Evolutionary conservation across 768 basidiomycete species (phyloP), one percentile per base, ranked within the genome.

Genomic region (Aureoboletus auriporus): DNA sequence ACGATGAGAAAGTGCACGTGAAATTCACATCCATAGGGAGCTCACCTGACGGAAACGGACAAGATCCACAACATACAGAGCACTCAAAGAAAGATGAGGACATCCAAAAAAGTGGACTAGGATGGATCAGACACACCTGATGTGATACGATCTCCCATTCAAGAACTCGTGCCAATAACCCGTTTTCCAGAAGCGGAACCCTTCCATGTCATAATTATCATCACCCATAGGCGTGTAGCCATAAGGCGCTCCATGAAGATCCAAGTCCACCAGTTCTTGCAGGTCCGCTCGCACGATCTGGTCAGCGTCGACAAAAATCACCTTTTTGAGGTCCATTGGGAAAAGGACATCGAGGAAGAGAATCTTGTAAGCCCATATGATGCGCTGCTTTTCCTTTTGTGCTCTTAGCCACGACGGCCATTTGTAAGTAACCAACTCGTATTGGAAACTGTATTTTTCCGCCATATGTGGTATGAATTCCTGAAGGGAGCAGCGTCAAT

Each of bases 311-410:
- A 99, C 95, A 62, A 99, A 98, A 57, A 99, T 94, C 53, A 99
- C 95, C 65, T 96, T 96, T 72, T 97, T 94, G 49, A 99, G 80
- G 68, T 95, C 91, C 86, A 98, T 93, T 2, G 96, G 96, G 80
- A 99, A 99, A 7, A 98, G 79, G 13, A 98, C 94, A 59, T 99
- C 96, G 13, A 99, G 81, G 79, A 99, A 99, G 37, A 99, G 83
- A 54, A 99, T 99, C 71, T 99, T 98, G 76, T 98, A 99, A 1
- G 91, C 95, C 96, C 96, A 98, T 57, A 99, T 99, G 47, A 95
- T 86, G 9, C 96, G 80, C 67, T 99, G 96, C 67, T 99, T 99
- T 71, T 99, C 96, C 50, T 86, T 93, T 64, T 98, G 96, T 12
- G 82, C 82, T n/a, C 93, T 86, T 5, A 99, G 77, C 95, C 95